These are phyloP conservation scores for Pythium rishiriense DNA, from an alignment of 352 stramenopile species.

Conservation along the genomic window DNA sequence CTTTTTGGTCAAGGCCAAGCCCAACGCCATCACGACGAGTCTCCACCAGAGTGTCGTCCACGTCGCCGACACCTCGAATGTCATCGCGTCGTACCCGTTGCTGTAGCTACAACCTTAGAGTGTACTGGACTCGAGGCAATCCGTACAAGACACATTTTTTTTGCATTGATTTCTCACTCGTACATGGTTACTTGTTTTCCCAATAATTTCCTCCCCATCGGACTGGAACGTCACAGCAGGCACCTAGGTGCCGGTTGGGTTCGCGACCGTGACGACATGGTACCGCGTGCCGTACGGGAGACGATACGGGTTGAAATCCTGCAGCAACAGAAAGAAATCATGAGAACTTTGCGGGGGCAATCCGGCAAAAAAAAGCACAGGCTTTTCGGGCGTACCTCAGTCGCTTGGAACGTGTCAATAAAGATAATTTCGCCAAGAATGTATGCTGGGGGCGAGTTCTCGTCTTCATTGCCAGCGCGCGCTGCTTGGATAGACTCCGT, in stretches of 20 bases:
- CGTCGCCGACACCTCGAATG: constrained; percentile 49
- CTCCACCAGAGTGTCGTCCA: constrained; percentile 51
- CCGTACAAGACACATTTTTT: not conserved
- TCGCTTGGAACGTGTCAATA: constrained; percentile 82
- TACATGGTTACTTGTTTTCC: constrained; percentile 12
- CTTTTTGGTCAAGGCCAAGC: constrained; percentile 41
- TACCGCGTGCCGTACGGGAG: constrained; percentile 74
- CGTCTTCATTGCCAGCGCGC: constrained; percentile 43
- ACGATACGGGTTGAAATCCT: constrained; percentile 86
- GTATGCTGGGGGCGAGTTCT: constrained; percentile 63
- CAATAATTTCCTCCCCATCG: constrained; percentile 14
- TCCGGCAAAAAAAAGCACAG: no score
- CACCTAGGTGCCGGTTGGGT: constrained; percentile 62
- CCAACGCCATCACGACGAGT: constrained; percentile 61
- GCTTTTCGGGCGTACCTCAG: no score
- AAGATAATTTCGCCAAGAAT: constrained; percentile 86
- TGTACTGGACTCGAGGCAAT: no score
- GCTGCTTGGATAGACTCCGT: constrained; percentile 80
- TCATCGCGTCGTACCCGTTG: constrained; percentile 50
- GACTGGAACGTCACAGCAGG: not conserved
- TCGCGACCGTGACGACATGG: constrained; percentile 77
- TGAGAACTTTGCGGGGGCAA: no score
- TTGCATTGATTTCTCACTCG: no score
- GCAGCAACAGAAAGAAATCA: no score
- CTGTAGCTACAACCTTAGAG: no score